Evolutionary conservation across 1,284 basidiomycete species (phyloP), one percentile per base, ranked within the genome.

Genomic region (Cerrena zonata): DNA sequence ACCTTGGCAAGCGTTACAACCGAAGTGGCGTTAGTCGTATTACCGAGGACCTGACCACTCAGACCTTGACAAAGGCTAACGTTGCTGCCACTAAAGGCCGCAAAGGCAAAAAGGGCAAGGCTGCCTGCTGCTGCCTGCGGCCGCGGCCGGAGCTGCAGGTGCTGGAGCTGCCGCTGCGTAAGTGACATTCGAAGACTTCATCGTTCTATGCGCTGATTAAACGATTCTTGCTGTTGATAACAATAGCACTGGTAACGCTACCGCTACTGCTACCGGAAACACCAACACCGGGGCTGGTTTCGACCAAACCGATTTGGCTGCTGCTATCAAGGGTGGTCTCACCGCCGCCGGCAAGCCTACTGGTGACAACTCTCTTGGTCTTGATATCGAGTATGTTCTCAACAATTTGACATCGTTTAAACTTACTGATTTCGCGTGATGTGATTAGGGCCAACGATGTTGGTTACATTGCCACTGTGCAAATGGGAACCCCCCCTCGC

Each of bases 401-500:
- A 34, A 22, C 5, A 7, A 5, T 23, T 42, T 38, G 34, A 25
- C n/a, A n/a, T 39, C 23, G 43, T 19, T 5, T n/a, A 21, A 10
- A 22, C 25, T 22, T 10, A 39, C n/a, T 40, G 21, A 49, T 53
- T 21, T 53, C 39, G 21, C n/a, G 21, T 40, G 26, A 37, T 44
- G 24, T 30, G 25, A 4, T 21, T 45, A 66, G 66, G 50, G 67
- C 63, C 12, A 74, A 76, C 54, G 77, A 79, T 60, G 71, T 77
- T 30, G 78, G 78, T 34, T 82, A 92, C 67, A 72, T 91, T 46
- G 84, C 86, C 5, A 83, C 78, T 23, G 66, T 94, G 27, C 78
- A 86, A 64, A 79, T 94, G 56, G 91, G 91, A 36, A 88, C 84
- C 2, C 87, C 87, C n/a, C 78, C 86, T 1, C 72, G 67, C 39